Evolutionary conservation across 2,329 filamentous ascomycete genomes (phyloP).

Genomic region (Colletotrichum sansevieriae): DNA sequence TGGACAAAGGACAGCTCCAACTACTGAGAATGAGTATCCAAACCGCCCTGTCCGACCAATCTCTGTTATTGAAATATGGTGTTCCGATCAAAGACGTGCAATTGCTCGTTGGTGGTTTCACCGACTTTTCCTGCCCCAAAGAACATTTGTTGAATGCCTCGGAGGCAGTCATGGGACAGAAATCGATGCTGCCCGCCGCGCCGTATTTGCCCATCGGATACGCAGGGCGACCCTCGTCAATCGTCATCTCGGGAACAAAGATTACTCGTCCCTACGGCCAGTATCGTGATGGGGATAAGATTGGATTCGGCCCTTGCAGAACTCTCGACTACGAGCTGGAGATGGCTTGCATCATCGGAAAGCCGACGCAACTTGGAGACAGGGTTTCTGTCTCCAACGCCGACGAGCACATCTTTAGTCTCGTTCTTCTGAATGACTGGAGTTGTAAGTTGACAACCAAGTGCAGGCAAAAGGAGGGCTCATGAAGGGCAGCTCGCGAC

Average conservation of each 20-base stretch:
- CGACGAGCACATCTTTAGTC: conserved; percentile 71
- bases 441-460: conserved; percentile 57
- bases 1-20: conserved; percentile 54
- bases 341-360: conserved; percentile 59
- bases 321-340: conserved; percentile 60
- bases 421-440: conserved; percentile 75
- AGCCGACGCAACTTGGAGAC: conserved; percentile 52
- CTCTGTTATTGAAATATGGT: conserved; percentile 12
- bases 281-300: conserved; percentile 44
- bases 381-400: conserved; percentile 60
- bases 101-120: conserved; percentile 68
- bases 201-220: conserved; percentile 66
- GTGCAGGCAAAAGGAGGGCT: conserved; percentile 33
- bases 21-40: conserved; percentile 58
- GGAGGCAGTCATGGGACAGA: conserved; percentile 54
- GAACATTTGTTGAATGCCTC: conserved; percentile 66
- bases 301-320: conserved; percentile 49
- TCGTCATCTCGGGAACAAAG: conserved; percentile 62
- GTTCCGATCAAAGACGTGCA: conserved; percentile 39
- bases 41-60: conserved; percentile 44
- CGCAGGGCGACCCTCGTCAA: conserved; percentile 65
- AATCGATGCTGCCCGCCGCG: conserved; percentile 58
- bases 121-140: conserved; percentile 67
- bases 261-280: conserved; percentile 63
- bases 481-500: conserved; percentile 62